These are phyloP conservation scores for Backusella liffmaniae DNA, from an alignment of 192 early-diverging fungal genomes.

Conservation along the genomic window DNA sequence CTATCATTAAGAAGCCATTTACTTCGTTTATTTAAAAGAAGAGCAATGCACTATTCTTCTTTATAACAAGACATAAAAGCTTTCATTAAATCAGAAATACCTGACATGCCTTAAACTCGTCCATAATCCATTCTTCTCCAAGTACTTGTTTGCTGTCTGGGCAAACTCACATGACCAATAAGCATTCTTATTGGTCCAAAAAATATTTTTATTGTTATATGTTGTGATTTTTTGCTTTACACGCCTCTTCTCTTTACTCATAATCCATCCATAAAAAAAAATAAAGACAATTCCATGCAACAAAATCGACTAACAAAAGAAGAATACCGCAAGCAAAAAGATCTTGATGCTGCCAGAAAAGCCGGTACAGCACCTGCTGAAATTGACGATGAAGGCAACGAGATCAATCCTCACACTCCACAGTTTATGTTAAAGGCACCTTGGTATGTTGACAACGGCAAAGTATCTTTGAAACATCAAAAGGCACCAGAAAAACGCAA, in stretches of 20 bases:
- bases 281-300: neutral
- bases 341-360: slow-evolving; percentile 94
- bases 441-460: slow-evolving; percentile 85
- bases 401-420: slow-evolving; percentile 99
- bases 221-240: neutral
- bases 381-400: slow-evolving; percentile 82
- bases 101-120: too few relatives aligned
- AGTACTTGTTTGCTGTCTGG: neutral
- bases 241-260: neutral
- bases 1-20: too few relatives aligned
- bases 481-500: slow-evolving; percentile 44
- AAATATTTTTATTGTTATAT: neutral
- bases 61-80: too few relatives aligned
- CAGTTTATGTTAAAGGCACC: slow-evolving; percentile 95
- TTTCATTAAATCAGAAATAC: too few relatives aligned
- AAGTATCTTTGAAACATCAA: slow-evolving; percentile 89
- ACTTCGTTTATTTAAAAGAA: too few relatives aligned
- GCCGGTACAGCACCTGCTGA: slow-evolving; percentile 88
- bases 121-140: neutral
- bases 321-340: slow-evolving; percentile 93
- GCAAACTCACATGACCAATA: neutral
- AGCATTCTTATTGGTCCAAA: neutral
- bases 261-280: neutral
- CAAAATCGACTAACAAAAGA: slow-evolving; percentile 77
- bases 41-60: too few relatives aligned